Percentiles rank a stretch among this genome's conserved stretches.
Conservation (phyloP, 106 monocot genomes). For the Dioscorea alata region DNA sequence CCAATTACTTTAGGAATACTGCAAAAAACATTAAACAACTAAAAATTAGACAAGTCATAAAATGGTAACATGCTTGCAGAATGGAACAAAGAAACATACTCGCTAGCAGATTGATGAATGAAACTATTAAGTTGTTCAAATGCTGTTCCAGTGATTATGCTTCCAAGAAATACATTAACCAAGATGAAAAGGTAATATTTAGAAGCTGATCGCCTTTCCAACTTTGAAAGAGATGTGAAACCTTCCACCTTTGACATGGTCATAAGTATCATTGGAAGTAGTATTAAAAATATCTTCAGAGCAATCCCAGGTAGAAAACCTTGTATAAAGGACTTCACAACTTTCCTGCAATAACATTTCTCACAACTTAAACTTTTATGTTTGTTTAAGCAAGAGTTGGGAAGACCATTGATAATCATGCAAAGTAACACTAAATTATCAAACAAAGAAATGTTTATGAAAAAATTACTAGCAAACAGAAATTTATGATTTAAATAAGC, state of each 20-base stretch:
- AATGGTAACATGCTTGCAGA: too few species aligned
- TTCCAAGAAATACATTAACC: slow-evolving; percentile 90
- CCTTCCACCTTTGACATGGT: slow-evolving; percentile 93
- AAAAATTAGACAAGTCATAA: neutral
- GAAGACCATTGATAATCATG: too few species aligned
- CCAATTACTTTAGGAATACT: slow-evolving; percentile 80
- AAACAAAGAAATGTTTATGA: too few species aligned
- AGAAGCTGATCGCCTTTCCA: slow-evolving; percentile 80
- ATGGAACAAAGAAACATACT: slow-evolving; percentile 31
- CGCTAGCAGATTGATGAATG: slow-evolving; percentile 62
- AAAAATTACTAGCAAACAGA: too few species aligned
- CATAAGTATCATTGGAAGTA: slow-evolving; percentile 84
- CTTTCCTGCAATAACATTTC: slow-evolving; percentile 36
- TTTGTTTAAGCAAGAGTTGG: too few species aligned
- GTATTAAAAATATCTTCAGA: slow-evolving; percentile 75
- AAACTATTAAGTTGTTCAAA: slow-evolving; percentile 79
- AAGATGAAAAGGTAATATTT: slow-evolving; percentile 84
- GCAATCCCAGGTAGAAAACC: slow-evolving; percentile 90
- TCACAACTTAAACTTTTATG: too few species aligned
- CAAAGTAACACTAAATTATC: too few species aligned
- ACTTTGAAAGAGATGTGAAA: slow-evolving; percentile 48
- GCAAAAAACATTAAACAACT: slow-evolving; percentile 17
- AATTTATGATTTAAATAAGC: too few species aligned
- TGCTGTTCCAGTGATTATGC: slow-evolving; percentile 86
- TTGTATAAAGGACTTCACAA: slow-evolving; percentile 79